These are phyloP conservation scores for Coemansia sp. DNA, from an alignment of 192 early-diverging fungal species.

Conservation along the genomic window DNA sequence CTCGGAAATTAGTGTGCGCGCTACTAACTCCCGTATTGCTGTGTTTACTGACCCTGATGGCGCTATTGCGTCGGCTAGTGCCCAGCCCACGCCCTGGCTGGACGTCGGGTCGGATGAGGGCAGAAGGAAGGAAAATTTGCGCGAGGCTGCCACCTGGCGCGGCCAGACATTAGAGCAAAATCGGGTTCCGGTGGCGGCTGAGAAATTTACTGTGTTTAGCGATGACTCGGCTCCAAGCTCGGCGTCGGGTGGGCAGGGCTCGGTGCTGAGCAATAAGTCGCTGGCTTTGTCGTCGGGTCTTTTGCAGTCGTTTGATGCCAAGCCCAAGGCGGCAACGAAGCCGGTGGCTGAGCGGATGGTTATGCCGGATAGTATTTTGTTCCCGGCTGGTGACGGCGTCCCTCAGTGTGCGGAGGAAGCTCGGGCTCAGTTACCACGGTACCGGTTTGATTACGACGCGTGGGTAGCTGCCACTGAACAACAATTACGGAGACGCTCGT, in stretches of 20 bases:
- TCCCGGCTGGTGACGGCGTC: constrained; percentile 26
- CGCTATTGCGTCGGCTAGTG: not conserved
- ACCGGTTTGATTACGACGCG: constrained; percentile 31
- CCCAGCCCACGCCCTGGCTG: constrained; percentile 47
- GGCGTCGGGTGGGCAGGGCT: not conserved
- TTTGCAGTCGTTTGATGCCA: constrained; percentile 7
- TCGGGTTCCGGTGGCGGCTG: constrained; percentile 1
- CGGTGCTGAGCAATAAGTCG: not conserved
- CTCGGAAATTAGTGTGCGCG: too few species aligned
- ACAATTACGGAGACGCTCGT: not conserved
- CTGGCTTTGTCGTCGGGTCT: constrained; percentile 2
- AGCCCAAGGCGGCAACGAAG: not conserved
- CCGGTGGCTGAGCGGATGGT: constrained; percentile 33
- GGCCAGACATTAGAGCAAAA: constrained; percentile 62
- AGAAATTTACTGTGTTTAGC: constrained; percentile 47
- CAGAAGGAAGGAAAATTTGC: constrained; percentile 72
- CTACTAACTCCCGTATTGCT: constrained; percentile 33
- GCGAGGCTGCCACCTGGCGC: constrained; percentile 64
- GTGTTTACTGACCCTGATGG: constrained; percentile 42
- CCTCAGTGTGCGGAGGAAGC: constrained; percentile 48
- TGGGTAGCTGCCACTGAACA: not conserved
- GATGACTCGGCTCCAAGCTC: not conserved
- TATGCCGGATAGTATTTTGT: constrained; percentile 34
- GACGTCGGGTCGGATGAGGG: constrained; percentile 64
- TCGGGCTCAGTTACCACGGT: constrained; percentile 26